Percentiles rank a stretch among this genome's conserved stretches.
These are phyloP conservation scores for Saturnispora quitensis DNA, from an alignment of 805 yeast species.

Conservation along the genomic window DNA sequence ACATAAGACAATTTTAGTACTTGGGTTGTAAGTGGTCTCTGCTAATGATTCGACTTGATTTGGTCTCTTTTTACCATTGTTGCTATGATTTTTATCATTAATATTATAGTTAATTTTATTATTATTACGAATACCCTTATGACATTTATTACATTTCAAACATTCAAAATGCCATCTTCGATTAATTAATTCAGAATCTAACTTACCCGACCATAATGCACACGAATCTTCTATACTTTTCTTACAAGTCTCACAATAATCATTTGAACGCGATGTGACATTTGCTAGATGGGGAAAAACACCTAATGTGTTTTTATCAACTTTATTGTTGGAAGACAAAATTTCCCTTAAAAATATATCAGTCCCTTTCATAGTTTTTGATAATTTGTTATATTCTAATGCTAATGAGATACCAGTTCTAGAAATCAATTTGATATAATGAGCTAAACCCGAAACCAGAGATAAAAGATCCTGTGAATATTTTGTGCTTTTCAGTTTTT, in stretches of 20 bases:
- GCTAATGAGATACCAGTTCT: slow-evolving; percentile 75
- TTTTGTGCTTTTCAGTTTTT: slow-evolving; percentile 27
- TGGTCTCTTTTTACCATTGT: slow-evolving; percentile 1
- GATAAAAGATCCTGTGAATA: slow-evolving; percentile 63
- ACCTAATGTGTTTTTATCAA: background rate
- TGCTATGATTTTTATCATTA: background rate
- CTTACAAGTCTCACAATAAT: slow-evolving; percentile 62
- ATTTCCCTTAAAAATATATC: slow-evolving; percentile 52
- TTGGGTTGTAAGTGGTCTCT: slow-evolving; percentile 38
- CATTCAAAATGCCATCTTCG: slow-evolving; percentile 80
- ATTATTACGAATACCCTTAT: slow-evolving; percentile 17
- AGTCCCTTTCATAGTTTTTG: slow-evolving; percentile 51
- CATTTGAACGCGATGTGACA: slow-evolving; percentile 57
- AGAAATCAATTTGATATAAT: slow-evolving; percentile 77
- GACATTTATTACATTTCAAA: slow-evolving; percentile 56
- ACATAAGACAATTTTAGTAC: slow-evolving; percentile 40
- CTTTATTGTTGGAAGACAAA: slow-evolving; percentile 20
- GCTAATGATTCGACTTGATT: slow-evolving; percentile 16
- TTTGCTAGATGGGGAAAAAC: slow-evolving; percentile 2
- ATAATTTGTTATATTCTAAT: slow-evolving; percentile 50
- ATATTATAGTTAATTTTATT: background rate
- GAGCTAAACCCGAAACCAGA: slow-evolving; percentile 85
- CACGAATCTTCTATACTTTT: slow-evolving; percentile 84
- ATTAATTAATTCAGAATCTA: slow-evolving; percentile 20
- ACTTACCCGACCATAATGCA: slow-evolving; percentile 33